Evolutionary conservation across 257 asterid genomes (phyloP), one percentile per base, ranked within the genome.

Genomic region (Capsicum baccatum): DNA sequence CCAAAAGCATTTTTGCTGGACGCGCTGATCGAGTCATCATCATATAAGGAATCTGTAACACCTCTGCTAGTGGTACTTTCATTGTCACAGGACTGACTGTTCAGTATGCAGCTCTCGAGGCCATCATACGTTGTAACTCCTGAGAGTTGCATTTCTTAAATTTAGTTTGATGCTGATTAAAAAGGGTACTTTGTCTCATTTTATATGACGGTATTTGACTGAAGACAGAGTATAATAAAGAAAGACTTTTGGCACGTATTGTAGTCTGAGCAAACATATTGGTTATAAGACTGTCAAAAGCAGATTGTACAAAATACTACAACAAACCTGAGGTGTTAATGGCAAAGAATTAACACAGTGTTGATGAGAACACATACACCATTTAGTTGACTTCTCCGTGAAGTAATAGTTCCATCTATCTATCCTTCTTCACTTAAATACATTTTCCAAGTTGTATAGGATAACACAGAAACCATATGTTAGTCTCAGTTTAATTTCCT

Each of bases 101-200:
- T 93, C 79, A 86, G 90, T 70, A 94, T 93, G 93, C 92, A 91
- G 86, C 93, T 94, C 89, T 94, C 98, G 0, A 94, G 97, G 50
- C 99, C 98, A 88, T 94, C 91, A 54, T 96, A 94, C 4, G 94
- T 93, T 92, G 85, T 90, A 85, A 96, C 86, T 87, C 92, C 81
- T 74, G 80, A 50, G 33, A 1, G 58, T 1, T 7, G 17, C 44
- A 21, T 73, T 73, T 48, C n/a, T 5, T 52, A 50, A 6, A 48
- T 48, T 19, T 73, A 73, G 80, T 12, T 52, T n/a, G 39, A 47
- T 71, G 15, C 58, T 17, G 79, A 37, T 62, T 62, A 62, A 3
- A 19, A 19, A 2, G 37, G 58, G 56, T 26, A 26, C 2, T 26
- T 26, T 26, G 33, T 26, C 33, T 26, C 33, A 26, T 26, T 26